phyloP scores from a whole-genome alignment of 495 filamentous ascomycete species.

The Podospora pseudoanserina region DNA sequence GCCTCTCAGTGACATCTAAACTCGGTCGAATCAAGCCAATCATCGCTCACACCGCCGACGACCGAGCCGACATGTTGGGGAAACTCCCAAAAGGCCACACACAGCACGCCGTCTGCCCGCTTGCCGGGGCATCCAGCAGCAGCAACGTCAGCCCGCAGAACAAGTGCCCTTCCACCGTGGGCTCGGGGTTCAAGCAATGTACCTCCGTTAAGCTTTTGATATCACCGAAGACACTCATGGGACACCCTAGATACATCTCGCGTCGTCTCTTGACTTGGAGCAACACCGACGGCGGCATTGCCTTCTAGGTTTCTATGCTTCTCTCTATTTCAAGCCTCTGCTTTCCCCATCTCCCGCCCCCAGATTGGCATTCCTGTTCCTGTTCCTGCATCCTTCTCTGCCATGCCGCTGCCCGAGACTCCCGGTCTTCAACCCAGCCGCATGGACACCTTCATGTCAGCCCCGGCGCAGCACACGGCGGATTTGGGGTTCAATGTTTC shows the following conservation, averaged over 20 bases:
- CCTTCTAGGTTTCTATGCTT: no score
- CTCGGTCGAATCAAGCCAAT: constrained; percentile 1
- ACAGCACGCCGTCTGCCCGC: background rate
- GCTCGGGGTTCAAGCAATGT: constrained; percentile 14
- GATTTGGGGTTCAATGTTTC: constrained; percentile 1
- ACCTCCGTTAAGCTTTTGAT: constrained; percentile 21
- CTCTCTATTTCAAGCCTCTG: background rate
- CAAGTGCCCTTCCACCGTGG: constrained; percentile 10
- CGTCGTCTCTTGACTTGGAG: background rate
- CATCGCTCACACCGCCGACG: background rate
- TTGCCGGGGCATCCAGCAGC: background rate
- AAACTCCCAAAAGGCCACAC: constrained; percentile 15
- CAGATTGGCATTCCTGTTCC: background rate
- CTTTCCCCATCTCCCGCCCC: no score
- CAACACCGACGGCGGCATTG: background rate
- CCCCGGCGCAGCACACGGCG: constrained; percentile 1
- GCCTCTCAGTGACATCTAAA: constrained; percentile 3
- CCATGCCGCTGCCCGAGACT: background rate
- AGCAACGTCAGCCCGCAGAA: constrained; percentile 28
- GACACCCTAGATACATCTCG: background rate
- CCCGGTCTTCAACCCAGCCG: background rate
- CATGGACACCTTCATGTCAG: background rate
- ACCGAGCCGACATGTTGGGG: constrained; percentile 18
- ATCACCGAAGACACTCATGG: background rate
- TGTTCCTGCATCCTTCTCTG: constrained; percentile 6